These are phyloP conservation scores for Zychaea mexicana DNA, from an alignment of 371 early-diverging fungal species.

Conservation along the genomic window DNA sequence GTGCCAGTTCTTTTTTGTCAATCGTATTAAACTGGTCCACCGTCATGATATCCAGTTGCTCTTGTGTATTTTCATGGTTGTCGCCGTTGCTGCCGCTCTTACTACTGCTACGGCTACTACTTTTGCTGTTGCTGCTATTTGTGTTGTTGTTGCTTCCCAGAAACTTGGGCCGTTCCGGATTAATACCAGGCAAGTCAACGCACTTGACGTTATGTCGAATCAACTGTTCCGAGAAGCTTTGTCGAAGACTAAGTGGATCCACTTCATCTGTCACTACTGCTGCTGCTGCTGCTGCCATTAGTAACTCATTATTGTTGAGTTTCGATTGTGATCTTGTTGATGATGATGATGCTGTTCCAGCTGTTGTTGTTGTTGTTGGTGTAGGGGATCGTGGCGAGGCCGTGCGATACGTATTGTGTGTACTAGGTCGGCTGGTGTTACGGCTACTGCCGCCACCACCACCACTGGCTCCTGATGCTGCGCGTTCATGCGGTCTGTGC, in stretches of 20 bases:
- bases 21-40: conserved; percentile 11
- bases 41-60: conserved; percentile 5
- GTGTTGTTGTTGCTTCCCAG: neutral
- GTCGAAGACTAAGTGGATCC: neutral
- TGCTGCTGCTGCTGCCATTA: neutral
- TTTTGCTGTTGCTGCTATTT: neutral
- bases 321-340: too few relatives aligned
- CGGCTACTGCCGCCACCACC: neutral
- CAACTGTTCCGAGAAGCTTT: neutral
- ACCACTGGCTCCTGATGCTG: neutral
- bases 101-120: neutral
- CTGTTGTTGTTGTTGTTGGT: neutral
- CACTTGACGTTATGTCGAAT: neutral
- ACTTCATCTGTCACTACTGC: neutral
- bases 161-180: conserved; percentile 12
- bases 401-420: neutral
- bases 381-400: neutral
- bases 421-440: neutral
- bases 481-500: neutral
- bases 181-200: conserved; percentile 7
- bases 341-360: neutral
- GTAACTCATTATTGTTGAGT: too few relatives aligned
- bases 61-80: neutral
- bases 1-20: neutral
- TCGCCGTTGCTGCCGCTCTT: neutral